Conservation (phyloP, 202 grass and related monocot genomes). For the Musa balbisiana region DNA sequence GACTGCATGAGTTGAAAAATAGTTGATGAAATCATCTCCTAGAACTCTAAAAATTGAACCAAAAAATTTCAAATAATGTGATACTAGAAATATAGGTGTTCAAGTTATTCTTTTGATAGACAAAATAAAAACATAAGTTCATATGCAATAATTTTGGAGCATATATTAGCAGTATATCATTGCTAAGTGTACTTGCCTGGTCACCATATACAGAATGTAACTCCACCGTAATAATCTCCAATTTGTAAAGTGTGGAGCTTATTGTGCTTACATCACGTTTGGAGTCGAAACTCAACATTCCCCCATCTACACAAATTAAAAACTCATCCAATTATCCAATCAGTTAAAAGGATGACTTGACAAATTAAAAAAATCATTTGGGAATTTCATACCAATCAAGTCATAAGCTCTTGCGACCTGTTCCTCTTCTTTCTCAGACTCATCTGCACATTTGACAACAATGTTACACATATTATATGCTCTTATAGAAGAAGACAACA, state of each 20-base stretch:
- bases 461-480: not conserved
- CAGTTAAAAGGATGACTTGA: slow-evolving; percentile 16
- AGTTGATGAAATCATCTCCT: slow-evolving; percentile 2
- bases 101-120: not conserved
- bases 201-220: slow-evolving; percentile 77
- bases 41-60: not conserved
- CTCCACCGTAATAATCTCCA: slow-evolving; percentile 86
- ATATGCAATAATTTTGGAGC: slow-evolving; percentile 15
- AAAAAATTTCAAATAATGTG: not conserved
- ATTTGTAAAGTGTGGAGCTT: slow-evolving; percentile 73
- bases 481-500: not conserved
- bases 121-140: slow-evolving; percentile 1
- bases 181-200: slow-evolving; percentile 40
- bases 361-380: slow-evolving; percentile 27
- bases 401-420: slow-evolving; percentile 38
- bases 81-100: not conserved
- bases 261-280: slow-evolving; percentile 29
- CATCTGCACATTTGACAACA: slow-evolving; percentile 33
- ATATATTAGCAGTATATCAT: slow-evolving; percentile 4
- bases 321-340: not conserved
- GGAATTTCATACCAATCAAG: slow-evolving; percentile 35
- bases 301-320: slow-evolving; percentile 49
- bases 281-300: slow-evolving; percentile 46
- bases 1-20: slow-evolving; percentile 42
- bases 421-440: slow-evolving; percentile 38